Evolutionary conservation across 179 eudicot species (phyloP), one percentile per base, ranked within the genome.

Genomic region (Silene vulgaris): DNA sequence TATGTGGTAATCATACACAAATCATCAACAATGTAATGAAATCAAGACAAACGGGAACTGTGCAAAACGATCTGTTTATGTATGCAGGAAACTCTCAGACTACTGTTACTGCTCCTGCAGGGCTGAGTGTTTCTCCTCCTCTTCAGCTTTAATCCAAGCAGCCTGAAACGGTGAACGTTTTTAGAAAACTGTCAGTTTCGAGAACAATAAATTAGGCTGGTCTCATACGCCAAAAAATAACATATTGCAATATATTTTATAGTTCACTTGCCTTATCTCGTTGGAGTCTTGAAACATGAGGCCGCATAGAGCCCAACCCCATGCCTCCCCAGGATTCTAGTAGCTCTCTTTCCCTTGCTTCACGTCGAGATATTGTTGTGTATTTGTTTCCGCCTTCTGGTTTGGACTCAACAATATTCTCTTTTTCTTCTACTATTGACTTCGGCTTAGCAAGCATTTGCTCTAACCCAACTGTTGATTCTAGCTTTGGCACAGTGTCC

Each of bases 101-200:
- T 68, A 40, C 23, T 19, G 16, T 48, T 23, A 48, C 73, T 74
- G 75, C 71, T 76, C 82, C 37, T 73, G 83, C 79, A 68, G 37
- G 11, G 81, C 84, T 62, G 76, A 76, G 73, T 72, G 80, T 76
- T 80, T 89, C 82, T 89, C 94, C 78, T 88, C 92, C 79, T 90
- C 96, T 76, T 94, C 98, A 28, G 96, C 97, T 83, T 94, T 88
- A 32, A 85, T 76, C 98, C 98, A 94, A 62, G 92, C 97, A 86
- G 92, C 96, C 98, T 94, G 75, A 73, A 77, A 82, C 16, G 74
- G 32, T 17, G 26, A 50, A 32, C 50, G 67, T 56, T 14, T 11
- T 32, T 56, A 37, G 50, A 80, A 1, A 32, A 30, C 65, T 32
- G 66, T 65, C 71, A 74, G 28, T 35, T 29, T 14, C 5, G 21